Evolutionary conservation across 106 monocot genomes (phyloP), one percentile per base, ranked within the genome.

Genomic region (Acorus calamus): DNA sequence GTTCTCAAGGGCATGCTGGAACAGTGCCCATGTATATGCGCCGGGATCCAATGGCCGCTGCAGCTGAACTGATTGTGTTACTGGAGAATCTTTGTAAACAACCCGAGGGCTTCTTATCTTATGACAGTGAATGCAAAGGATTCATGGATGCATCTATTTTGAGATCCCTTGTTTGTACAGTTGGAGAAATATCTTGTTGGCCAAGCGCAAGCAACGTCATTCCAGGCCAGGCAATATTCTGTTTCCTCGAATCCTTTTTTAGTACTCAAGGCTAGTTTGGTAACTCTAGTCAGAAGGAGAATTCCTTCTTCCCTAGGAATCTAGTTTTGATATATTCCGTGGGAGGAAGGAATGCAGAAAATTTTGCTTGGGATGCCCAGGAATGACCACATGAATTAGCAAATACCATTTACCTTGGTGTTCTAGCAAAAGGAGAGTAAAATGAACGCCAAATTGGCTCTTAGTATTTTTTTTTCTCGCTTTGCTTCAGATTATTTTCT

Each of bases 131-230:
- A 53, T 81, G 78, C 62, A 72, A 73, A 59, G 65, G 65, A 49
- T 72, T 66, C 66, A 63, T 69, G 12, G 69, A 66, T 61, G 90
- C 91, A 74, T 87, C 90, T 59, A 54, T 91, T 66, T 75, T 76
- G 59, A 87, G 91, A 46, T 73, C 28, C 28, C 28, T 96, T 59
- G 91, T 96, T 14, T 96, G 96, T 70, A 96, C 96, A 11, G 96
- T 96, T 12, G 96, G 96, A 47, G 85, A 96, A 66, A 74, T 96
- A 55, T 83, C 84, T 60, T 57, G 57, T 55, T 96, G 96, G 96
- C 96, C 96, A 42, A 78, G 96, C 65, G 96, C 96, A 72, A 96
- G 91, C 74, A 96, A 96, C 69, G 96, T 96, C 61, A 96, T 96
- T 50, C 96, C 96, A 62, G 91, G 96, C 52, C 84, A 96, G 91